Evolutionary conservation across 805 yeast species (phyloP).

Genomic region (Kodamaea sagamina): DNA sequence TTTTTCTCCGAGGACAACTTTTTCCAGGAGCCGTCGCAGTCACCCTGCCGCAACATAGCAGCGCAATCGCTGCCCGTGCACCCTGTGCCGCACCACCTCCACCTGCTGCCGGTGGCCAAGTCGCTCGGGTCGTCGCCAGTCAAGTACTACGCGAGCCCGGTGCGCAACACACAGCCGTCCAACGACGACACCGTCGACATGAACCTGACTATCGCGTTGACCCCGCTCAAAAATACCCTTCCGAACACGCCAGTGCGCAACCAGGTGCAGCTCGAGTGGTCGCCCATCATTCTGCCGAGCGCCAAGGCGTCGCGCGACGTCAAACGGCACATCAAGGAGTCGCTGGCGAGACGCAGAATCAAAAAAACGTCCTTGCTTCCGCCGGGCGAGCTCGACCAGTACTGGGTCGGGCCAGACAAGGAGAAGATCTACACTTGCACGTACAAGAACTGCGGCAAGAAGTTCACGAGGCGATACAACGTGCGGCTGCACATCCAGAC

Average conservation of each 20-base stretch:
- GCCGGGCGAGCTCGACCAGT: conserved; percentile 84
- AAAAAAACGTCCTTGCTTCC: conserved; percentile 73
- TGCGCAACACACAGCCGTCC: conserved; percentile 18
- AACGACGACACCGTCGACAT: conserved; percentile 40
- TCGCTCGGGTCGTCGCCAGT: conserved; percentile 36
- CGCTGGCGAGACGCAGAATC: conserved; percentile 49
- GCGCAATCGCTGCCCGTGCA: conserved; percentile 15
- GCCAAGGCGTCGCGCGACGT: conserved; percentile 22
- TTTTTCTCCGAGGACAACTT: conserved; percentile 37
- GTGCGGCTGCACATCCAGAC: conserved; percentile 96
- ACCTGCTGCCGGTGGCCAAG: conserved; percentile 14
- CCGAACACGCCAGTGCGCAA: conserved; percentile 40
- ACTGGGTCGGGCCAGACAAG: conserved; percentile 76
- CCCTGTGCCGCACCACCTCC: conserved; percentile 24
- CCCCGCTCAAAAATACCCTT: conserved; percentile 37
- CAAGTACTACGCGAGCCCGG: conserved; percentile 27
- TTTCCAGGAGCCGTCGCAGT: conserved; percentile 7
- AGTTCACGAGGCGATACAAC: conserved; percentile 85
- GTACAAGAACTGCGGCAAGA: conserved; percentile 76
- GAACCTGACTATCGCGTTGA: conserved; percentile 41
- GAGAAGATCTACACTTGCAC: conserved; percentile 73
- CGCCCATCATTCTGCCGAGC: conserved; percentile 45
- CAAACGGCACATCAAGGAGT: conserved; percentile 36
- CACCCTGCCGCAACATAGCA: conserved; percentile 5
- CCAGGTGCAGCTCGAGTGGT: conserved; percentile 42